Evolutionary conservation across 371 early-diverging fungal genomes (phyloP).

Genomic region (Mortierella sp.): DNA sequence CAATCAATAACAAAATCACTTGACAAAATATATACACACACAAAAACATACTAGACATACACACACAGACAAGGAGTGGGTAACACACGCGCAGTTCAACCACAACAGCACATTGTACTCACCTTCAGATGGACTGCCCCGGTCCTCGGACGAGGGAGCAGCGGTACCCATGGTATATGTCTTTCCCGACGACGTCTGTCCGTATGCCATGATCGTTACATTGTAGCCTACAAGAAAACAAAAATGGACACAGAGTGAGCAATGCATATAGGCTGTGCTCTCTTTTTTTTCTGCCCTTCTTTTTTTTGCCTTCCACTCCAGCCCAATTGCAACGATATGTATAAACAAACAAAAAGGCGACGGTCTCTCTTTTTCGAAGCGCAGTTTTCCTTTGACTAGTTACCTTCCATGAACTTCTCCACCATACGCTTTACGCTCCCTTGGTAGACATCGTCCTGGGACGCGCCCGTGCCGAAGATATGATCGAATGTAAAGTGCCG

Average conservation of each 20-base stretch:
- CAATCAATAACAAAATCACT: too few species aligned
- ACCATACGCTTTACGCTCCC: slow-evolving; percentile 77
- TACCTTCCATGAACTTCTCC: slow-evolving; percentile 90
- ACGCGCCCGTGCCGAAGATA: slow-evolving; percentile 73
- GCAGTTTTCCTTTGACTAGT: too few species aligned
- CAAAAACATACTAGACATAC: background rate
- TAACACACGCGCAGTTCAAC: too few species aligned
- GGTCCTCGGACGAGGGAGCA: slow-evolving; percentile 68
- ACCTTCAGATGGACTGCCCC: slow-evolving; percentile 61
- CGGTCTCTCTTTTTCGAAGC: too few species aligned
- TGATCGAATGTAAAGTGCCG: slow-evolving; percentile 81
- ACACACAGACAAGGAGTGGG: too few species aligned
- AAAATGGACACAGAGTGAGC: background rate
- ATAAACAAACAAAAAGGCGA: background rate
- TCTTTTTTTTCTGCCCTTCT: slow-evolving; percentile 7
- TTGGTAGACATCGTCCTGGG: slow-evolving; percentile 83
- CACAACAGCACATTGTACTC: too few species aligned
- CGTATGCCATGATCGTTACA: slow-evolving; percentile 98
- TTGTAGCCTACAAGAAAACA: slow-evolving; percentile 77
- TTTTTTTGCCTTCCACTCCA: too few species aligned
- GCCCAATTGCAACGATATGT: background rate
- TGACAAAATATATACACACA: too few species aligned
- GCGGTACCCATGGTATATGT: slow-evolving; percentile 99
- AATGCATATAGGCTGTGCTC: background rate
- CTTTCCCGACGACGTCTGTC: slow-evolving; percentile 97